Percentiles rank a stretch among this genome's conserved stretches.
Conservation (phyloP, 305 asterid genomes). For the Ruellia speciosa region DNA sequence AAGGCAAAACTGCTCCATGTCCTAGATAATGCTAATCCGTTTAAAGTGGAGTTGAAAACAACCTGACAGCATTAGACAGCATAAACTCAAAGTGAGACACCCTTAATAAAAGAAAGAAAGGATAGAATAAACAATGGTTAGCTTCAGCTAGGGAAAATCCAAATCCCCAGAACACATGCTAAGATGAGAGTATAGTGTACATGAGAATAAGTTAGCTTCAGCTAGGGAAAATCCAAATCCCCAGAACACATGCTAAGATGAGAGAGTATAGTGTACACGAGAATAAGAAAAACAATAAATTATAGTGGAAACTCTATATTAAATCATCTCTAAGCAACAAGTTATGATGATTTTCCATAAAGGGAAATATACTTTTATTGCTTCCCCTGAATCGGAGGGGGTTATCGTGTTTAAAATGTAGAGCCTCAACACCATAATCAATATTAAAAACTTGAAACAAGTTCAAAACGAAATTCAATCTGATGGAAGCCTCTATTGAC, state of each 20-base stretch:
- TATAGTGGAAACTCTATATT: neutral
- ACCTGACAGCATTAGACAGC: slow-evolving; percentile 33
- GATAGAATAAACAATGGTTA: neutral
- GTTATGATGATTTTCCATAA: neutral
- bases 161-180: neutral
- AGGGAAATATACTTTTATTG: neutral
- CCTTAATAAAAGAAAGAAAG: neutral
- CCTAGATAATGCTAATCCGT: slow-evolving; percentile 37
- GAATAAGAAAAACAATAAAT: too few relatives aligned
- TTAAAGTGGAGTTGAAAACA: slow-evolving; percentile 29
- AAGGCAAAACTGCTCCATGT: slow-evolving; percentile 62
- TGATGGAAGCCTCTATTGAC: too few relatives aligned
- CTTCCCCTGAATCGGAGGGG: neutral
- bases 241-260: neutral
- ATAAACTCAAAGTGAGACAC: slow-evolving; percentile 9
- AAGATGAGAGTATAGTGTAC: neutral
- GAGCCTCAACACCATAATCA: too few relatives aligned
- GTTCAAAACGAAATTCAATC: too few relatives aligned
- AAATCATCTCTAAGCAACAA: neutral
- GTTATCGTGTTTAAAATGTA: too few relatives aligned
- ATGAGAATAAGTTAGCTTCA: too few relatives aligned
- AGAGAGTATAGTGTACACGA: neutral
- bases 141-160: neutral
- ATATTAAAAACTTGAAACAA: too few relatives aligned
- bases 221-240: neutral